Evolutionary conservation across 768 basidiomycete species (phyloP).

Genomic region (Russula vinacea): DNA sequence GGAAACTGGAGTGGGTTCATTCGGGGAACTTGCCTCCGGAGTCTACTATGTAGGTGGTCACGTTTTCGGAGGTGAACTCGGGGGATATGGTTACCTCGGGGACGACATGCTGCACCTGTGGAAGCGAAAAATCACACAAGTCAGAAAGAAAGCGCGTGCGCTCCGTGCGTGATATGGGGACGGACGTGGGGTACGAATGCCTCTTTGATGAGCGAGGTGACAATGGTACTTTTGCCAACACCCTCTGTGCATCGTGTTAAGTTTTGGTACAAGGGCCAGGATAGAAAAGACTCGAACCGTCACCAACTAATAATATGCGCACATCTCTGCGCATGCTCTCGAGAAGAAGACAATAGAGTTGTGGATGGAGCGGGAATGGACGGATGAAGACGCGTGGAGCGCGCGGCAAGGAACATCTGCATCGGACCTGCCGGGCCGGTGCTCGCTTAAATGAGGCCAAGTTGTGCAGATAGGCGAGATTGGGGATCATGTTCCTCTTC

Average conservation of each 20-base stretch:
- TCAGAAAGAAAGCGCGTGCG: neutral
- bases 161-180: constrained; percentile 12
- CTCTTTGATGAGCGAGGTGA: constrained; percentile 96
- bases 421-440: neutral
- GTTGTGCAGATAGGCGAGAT: neutral
- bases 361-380: neutral
- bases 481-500: neutral
- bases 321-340: constrained; percentile 83
- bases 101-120: constrained; percentile 87
- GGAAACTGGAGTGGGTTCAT: constrained; percentile 1
- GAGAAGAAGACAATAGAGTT: neutral
- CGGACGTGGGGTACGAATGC: constrained; percentile 85
- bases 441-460: neutral
- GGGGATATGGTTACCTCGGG: constrained; percentile 98
- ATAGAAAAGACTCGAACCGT: constrained; percentile 54
- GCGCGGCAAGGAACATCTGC: neutral
- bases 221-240: constrained; percentile 96
- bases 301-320: constrained; percentile 89
- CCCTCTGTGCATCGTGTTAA: constrained; percentile 57
- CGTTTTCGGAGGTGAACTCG: constrained; percentile 95
- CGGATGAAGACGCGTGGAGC: neutral
- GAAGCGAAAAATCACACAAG: constrained; percentile 7
- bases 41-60: constrained; percentile 97
- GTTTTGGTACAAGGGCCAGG: constrained; percentile 12
- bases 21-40: constrained; percentile 70